phyloP scores from a whole-genome alignment of 176 grass and related monocot genomes.

The Tuctoria greenei region DNA sequence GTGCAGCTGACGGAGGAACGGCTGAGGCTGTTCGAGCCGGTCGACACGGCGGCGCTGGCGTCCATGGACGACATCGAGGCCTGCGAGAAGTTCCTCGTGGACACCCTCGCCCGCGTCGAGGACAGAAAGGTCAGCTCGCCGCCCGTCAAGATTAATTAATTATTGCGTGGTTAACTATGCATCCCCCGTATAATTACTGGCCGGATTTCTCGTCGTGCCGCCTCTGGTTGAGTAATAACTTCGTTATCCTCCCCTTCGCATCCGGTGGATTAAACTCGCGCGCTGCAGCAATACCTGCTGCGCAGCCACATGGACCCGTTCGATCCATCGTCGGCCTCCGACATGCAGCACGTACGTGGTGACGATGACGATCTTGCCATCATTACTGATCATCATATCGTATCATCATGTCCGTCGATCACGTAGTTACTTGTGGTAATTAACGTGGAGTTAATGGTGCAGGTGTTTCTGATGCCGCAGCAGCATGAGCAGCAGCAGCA shows the following conservation, averaged over 20 bases:
- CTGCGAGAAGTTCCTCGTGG: constrained; percentile 53
- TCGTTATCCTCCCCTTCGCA: too few species aligned
- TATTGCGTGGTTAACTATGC: background rate
- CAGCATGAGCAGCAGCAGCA: constrained; percentile 32
- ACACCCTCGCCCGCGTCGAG: constrained; percentile 28
- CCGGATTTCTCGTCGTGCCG: background rate
- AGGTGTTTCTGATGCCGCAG: constrained; percentile 30
- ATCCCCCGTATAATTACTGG: too few species aligned
- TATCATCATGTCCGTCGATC: too few species aligned
- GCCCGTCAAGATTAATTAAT: too few species aligned
- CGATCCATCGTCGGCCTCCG: constrained; percentile 45
- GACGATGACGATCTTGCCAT: background rate
- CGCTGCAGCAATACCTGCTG: constrained; percentile 44
- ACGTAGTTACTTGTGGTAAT: background rate
- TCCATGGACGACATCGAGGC: constrained; percentile 39
- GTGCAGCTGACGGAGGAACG: constrained; percentile 40
- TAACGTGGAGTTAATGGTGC: background rate
- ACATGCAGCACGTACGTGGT: constrained; percentile 42
- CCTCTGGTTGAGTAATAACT: background rate
- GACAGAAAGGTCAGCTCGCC: constrained; percentile 48
- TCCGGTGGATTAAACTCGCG: background rate
- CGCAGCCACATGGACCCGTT: constrained; percentile 47
- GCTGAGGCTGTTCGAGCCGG: constrained; percentile 40
- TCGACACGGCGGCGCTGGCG: constrained; percentile 14
- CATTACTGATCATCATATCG: background rate